Base-by-base conservation (phyloP, 2,329 filamentous ascomycete genomes). In the Colletotrichum sidae region DNA sequence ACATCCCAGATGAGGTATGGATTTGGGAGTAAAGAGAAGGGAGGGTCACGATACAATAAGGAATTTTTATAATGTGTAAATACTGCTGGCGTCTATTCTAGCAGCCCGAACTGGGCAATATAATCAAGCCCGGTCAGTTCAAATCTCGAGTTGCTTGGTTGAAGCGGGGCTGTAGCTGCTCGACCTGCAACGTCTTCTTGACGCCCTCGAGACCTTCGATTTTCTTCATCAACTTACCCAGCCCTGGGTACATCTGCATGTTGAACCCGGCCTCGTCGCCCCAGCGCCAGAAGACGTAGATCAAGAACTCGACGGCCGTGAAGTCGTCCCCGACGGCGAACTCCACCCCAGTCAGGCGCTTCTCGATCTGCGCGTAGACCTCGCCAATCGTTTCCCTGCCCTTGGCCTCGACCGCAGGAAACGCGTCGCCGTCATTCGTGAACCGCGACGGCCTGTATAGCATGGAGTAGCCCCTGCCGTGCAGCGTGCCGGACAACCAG, bases 401-500 rank as follows among this genome's bases (percentile, higher is more conserved):
- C 33, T 60, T 68, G 11, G 58, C 50, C 44, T 52, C 60, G n/a
- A 76, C 53, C 1, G 25, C 49, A 2, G 45, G 13, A 17, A 70
- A 62, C n/a, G 61, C 38, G 0, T 59, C 52, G 7, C 68, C 25
- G 2, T 71, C 71, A 12, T 72, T 69, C 0, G 65, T 71, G 55
- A 74, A 79, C 1, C 77, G 68, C 2, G 37, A 46, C 0, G 77
- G 76, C 8, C 71, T 69, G 6, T 70, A 60, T 2, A 68, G 54
- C 38, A 72, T 71, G 6, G 60, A 73, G 25, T 71, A 77, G 0
- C 71, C 77, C 10, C 68, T 12, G 4, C 68, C 67, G 42, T 79
- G 77, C 4, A 78, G 54, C 1, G 73, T 74, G 0, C 73, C 75
- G 2, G 75, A 74, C 1, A 79, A 64, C 69, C 72, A 79, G 2